Evolutionary conservation across 148 eudicot species (phyloP).

Genomic region (Vaccinium macrocarpon): DNA sequence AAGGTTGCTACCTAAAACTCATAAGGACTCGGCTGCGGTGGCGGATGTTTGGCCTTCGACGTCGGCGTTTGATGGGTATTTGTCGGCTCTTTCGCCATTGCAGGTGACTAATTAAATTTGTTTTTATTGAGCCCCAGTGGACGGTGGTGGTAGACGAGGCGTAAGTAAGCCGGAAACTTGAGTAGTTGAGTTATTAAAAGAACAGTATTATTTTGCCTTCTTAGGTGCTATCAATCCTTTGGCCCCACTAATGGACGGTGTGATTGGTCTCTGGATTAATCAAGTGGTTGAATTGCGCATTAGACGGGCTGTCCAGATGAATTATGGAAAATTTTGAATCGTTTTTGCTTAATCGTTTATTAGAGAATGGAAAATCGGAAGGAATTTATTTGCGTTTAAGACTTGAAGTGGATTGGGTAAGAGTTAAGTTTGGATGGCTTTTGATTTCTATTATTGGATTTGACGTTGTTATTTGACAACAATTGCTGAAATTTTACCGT

Average conservation of each 20-base stretch:
- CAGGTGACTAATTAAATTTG: slow-evolving; percentile 42
- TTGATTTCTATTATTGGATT: neutral
- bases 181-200: too few species aligned
- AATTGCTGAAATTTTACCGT: too few species aligned
- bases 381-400: neutral
- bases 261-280: too few species aligned
- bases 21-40: slow-evolving; percentile 85
- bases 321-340: too few species aligned
- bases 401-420: neutral
- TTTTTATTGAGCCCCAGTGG: neutral
- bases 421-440: neutral
- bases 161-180: too few species aligned
- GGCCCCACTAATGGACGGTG: too few species aligned
- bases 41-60: slow-evolving; percentile 97
- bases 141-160: too few species aligned
- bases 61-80: slow-evolving; percentile 84
- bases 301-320: too few species aligned
- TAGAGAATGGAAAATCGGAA: neutral
- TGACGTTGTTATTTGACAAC: neutral
- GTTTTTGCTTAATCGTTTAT: neutral
- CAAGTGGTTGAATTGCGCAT: too few species aligned
- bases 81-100: slow-evolving; percentile 92
- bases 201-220: too few species aligned
- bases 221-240: too few species aligned
- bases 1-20: slow-evolving; percentile 74